Base-by-base conservation (phyloP, 176 grass and related monocot species). In the Oryza meridionalis region DNA sequence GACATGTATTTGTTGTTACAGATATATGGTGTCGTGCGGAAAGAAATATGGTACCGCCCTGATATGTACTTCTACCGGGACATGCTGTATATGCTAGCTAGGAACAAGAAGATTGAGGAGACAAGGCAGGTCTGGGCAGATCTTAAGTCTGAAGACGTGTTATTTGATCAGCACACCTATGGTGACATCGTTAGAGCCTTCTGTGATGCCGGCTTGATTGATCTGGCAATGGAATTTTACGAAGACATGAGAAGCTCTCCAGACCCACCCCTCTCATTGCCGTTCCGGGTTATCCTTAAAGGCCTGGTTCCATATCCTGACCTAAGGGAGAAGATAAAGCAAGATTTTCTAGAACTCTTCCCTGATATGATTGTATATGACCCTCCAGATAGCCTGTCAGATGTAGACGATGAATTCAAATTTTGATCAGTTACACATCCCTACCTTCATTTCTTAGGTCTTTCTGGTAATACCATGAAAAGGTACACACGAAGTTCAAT, bases 41-140 rank as follows among this genome's bases (percentile, higher is more conserved):
- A 92, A 78, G 96, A 99, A 81, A 95, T 99, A 31, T 99, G 96
- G 91, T 99, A 94, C 22, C 91, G 76, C 21, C 96, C 93, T 0
- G 96, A 99, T 66, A 96, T 97, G 96, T 99, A 92, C 67, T 89
- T 99, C 9, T 99, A 96, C 68, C 68, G 89, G 44, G 93, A 99
- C 70, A 94, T 99, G 88, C 71, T 99, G 9, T 89, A 85, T 82
- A 87, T 90, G 91, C 80, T 98, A 65, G 89, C 96, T 13, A 91
- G 93, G 74, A 94, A 99, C 83, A 99, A 92, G 87, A 99, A 90
- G 65, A 63, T 79, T 12, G 47, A 83, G n/a, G 91, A 95, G 42
- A 82, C 96, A 21, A 89, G 76, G 79, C 85, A 84, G 37, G 96
- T 96, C 15, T 94, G 91, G 93, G 42, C 80, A 25, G 89, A 95